Evolutionary conservation across 192 early-diverging fungal species (phyloP).

Genomic region (Podila epicladia): DNA sequence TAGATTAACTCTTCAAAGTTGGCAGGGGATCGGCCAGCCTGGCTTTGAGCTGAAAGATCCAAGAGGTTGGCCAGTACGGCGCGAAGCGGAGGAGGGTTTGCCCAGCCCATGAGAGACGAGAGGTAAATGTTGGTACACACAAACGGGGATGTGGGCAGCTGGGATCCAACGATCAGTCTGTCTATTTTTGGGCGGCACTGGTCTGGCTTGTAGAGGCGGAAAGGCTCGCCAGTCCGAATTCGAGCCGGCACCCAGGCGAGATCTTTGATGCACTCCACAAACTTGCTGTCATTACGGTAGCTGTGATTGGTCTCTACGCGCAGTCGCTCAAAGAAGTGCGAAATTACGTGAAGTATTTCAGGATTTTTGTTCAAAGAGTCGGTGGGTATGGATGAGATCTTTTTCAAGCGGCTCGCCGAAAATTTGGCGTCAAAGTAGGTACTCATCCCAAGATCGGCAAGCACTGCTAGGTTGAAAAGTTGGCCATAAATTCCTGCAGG

Average conservation of each 20-base stretch:
- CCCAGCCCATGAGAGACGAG: slow-evolving; percentile 22
- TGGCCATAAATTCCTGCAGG: slow-evolving; percentile 14
- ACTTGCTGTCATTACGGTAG: no score
- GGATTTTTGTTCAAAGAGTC: no score
- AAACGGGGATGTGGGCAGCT: not conserved
- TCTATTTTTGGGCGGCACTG: slow-evolving; percentile 15
- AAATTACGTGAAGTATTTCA: no score
- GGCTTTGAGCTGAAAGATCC: not conserved
- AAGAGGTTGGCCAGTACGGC: slow-evolving; percentile 18
- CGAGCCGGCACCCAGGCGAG: slow-evolving; percentile 12
- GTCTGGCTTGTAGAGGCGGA: not conserved
- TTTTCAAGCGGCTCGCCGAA: not conserved
- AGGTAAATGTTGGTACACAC: slow-evolving; percentile 3
- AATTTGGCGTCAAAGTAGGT: slow-evolving; percentile 1
- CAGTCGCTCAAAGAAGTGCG: no score
- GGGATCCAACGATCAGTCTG: not conserved
- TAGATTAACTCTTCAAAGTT: not conserved
- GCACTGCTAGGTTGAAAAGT: not conserved
- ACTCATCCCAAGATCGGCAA: slow-evolving; percentile 14
- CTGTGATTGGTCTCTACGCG: no score
- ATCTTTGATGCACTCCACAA: not conserved
- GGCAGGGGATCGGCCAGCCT: no score
- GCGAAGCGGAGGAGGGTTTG: slow-evolving; percentile 8
- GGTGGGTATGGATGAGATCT: no score
- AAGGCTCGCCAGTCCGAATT: not conserved